phyloP scores from a whole-genome alignment of 805 yeast species.

The Alloascoidea hylecoeti region DNA sequence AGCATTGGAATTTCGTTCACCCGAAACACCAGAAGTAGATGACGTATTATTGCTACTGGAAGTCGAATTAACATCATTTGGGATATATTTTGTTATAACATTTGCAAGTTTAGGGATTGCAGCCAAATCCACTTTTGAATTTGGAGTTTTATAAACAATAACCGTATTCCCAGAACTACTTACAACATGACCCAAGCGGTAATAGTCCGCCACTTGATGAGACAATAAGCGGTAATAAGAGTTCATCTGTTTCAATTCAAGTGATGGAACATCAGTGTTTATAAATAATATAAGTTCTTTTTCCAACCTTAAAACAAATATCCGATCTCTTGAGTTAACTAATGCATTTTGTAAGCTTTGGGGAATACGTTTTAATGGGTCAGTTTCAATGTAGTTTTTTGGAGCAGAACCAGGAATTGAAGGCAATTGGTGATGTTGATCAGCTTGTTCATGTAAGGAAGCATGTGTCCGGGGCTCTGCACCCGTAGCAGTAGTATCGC shows the following conservation, averaged over 20 bases:
- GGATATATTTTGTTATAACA: not conserved
- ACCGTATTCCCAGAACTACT: conserved; percentile 31
- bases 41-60: too few species aligned
- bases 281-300: conserved; percentile 29
- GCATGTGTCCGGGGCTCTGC: too few species aligned
- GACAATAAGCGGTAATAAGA: conserved; percentile 48
- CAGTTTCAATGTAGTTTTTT: too few species aligned
- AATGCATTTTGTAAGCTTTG: conserved; percentile 21
- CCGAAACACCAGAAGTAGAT: not conserved
- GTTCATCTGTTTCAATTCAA: conserved; percentile 28
- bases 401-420: not conserved
- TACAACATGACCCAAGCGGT: conserved; percentile 39
- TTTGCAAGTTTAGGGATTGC: not conserved
- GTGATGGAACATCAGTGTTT: conserved; percentile 23
- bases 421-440: not conserved
- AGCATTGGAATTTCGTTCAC: not conserved
- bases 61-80: not conserved
- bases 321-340: conserved; percentile 26
- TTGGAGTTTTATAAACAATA: conserved; percentile 19
- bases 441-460: too few species aligned
- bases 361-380: conserved; percentile 9
- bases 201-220: conserved; percentile 53
- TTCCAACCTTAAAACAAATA: conserved; percentile 31
- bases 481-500: too few species aligned
- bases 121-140: not conserved